A percentile compares a stretch with the other conserved stretches of the same genome.
These are phyloP conservation scores for Pseudogymnoascus pannorum DNA, from an alignment of 2,329 filamentous ascomycete genomes.

Conservation along the genomic window DNA sequence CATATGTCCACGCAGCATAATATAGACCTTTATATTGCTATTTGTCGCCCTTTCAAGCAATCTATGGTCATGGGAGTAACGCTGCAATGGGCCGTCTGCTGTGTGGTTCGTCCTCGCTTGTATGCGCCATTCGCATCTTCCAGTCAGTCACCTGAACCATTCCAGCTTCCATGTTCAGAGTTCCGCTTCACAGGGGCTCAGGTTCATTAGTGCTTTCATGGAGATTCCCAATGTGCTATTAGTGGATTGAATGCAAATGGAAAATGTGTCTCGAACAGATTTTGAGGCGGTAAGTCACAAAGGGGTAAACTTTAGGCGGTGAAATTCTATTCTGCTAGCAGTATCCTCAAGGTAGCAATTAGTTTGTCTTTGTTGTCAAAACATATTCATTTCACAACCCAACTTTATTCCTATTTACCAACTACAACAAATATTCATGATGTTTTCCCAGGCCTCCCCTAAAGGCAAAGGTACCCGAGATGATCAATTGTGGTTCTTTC, in stretches of 20 bases:
- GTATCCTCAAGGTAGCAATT: no score
- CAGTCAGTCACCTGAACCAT: neutral
- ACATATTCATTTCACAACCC: no score
- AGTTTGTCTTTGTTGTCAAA: no score
- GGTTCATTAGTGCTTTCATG: neutral
- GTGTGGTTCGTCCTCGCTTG: neutral
- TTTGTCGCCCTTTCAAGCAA: neutral
- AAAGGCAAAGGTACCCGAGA: no score
- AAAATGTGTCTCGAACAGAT: no score
- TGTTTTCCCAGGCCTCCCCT: no score
- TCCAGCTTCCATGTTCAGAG: neutral
- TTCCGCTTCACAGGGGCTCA: neutral
- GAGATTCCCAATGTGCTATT: neutral
- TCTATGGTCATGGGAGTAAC: neutral
- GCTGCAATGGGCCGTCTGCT: neutral
- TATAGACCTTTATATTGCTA: neutral
- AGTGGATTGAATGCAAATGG: neutral
- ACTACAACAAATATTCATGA: no score
- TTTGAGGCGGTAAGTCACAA: no score
- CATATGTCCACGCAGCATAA: neutral
- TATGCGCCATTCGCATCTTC: neutral
- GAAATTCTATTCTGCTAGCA: no score
- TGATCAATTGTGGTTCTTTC: no score
- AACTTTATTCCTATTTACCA: no score
- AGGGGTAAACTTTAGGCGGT: no score